These are phyloP conservation scores for Fragosphaeria purpurea DNA, from an alignment of 2,329 filamentous ascomycete species.

Conservation along the genomic window DNA sequence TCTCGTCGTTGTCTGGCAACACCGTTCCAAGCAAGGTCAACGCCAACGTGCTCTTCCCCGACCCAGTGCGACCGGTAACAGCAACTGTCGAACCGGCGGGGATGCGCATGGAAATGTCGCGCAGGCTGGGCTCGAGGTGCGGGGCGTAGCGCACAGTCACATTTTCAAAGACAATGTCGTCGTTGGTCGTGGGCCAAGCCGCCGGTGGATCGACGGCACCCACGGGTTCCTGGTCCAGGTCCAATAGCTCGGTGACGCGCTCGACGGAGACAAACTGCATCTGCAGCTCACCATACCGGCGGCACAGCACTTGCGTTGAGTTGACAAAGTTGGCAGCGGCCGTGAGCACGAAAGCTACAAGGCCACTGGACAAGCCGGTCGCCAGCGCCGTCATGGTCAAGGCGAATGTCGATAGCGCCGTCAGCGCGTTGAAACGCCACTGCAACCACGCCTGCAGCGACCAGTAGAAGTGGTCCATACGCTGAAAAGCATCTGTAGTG, in stretches of 20 bases:
- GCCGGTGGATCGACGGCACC: constrained; percentile 52
- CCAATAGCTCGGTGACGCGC: constrained; percentile 70
- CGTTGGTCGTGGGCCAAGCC: constrained; percentile 63
- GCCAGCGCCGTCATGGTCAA: constrained; percentile 67
- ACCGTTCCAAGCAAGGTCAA: constrained; percentile 49
- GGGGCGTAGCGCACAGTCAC: constrained; percentile 74
- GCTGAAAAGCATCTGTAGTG: constrained; percentile 81
- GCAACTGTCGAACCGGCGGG: constrained; percentile 52
- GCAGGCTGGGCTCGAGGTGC: constrained; percentile 62
- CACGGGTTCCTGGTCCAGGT: constrained; percentile 63
- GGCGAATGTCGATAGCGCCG: constrained; percentile 61
- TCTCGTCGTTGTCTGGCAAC: constrained; percentile 28
- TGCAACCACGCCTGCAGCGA: constrained; percentile 76
- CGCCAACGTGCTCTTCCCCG: constrained; percentile 72
- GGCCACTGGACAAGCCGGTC: constrained; percentile 62
- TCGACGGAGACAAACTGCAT: constrained; percentile 91
- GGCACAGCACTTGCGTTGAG: constrained; percentile 64
- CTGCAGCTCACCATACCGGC: constrained; percentile 72
- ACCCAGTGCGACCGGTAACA: constrained; percentile 74
- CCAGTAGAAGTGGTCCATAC: constrained; percentile 96
- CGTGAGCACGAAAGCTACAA: constrained; percentile 75
- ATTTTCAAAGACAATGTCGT: constrained; percentile 65
- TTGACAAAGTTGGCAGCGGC: constrained; percentile 59
- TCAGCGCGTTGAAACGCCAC: constrained; percentile 65
- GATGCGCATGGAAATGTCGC: constrained; percentile 60